These are phyloP conservation scores for Aspergillus persii DNA, from an alignment of 2,329 filamentous ascomycete genomes.

Conservation along the genomic window DNA sequence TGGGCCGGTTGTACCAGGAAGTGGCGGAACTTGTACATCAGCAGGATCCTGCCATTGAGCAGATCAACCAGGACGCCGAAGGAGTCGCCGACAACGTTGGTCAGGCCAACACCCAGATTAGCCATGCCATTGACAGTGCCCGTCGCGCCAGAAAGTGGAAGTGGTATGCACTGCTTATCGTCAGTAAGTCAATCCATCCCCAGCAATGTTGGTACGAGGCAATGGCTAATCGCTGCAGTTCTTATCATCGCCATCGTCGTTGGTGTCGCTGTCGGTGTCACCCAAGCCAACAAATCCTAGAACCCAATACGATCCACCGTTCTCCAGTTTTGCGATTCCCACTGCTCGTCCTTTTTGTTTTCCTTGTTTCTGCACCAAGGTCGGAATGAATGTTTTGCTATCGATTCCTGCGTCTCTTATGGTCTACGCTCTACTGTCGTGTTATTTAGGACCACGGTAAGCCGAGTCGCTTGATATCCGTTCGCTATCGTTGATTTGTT, in stretches of 20 bases:
- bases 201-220: not conserved
- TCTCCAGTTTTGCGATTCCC: constrained; percentile 1
- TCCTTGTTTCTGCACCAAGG: not conserved
- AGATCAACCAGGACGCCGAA: constrained; percentile 84
- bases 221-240: constrained; percentile 36
- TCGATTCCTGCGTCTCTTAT: constrained; percentile 5
- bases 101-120: constrained; percentile 81
- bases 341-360: constrained; percentile 3
- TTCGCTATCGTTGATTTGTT: constrained; percentile 20
- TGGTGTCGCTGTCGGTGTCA: constrained; percentile 50
- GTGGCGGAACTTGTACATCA: constrained; percentile 82
- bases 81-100: constrained; percentile 81
- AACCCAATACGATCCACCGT: not conserved
- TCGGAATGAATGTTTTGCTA: constrained; percentile 11
- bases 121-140: constrained; percentile 77
- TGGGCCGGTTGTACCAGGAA: constrained; percentile 84
- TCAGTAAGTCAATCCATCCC: constrained; percentile 47
- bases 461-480: constrained; percentile 14
- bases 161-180: constrained; percentile 88
- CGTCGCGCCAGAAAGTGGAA: constrained; percentile 84
- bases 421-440: constrained; percentile 4
- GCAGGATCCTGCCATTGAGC: constrained; percentile 75
- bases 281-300: constrained; percentile 27
- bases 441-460: constrained; percentile 10
- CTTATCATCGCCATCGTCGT: constrained; percentile 55